These are phyloP conservation scores for Amphibolis antarctica DNA, from an alignment of 106 monocot genomes.

Conservation along the genomic window DNA sequence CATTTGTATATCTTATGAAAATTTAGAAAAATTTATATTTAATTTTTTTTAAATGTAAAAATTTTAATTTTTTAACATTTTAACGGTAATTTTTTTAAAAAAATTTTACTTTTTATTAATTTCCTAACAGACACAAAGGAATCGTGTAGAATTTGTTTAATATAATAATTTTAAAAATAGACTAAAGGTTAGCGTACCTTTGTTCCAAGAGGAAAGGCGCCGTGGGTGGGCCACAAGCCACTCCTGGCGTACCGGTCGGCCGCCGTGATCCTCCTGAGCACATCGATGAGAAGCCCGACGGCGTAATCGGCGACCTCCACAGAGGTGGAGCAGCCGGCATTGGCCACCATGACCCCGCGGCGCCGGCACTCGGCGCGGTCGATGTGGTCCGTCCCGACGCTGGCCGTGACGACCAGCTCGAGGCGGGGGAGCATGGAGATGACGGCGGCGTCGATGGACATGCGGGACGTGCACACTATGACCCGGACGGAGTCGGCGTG, in stretches of 20 bases:
- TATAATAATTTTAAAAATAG: too few relatives aligned
- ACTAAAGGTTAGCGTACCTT: too few relatives aligned
- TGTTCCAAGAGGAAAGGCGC: background rate
- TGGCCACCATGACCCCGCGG: slow-evolving; percentile 2
- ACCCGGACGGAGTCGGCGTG: slow-evolving; percentile 1
- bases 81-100: too few relatives aligned
- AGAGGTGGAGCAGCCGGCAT: background rate
- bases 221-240: background rate
- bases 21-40: too few relatives aligned
- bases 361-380: slow-evolving; percentile 11
- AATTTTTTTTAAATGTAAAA: too few relatives aligned
- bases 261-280: slow-evolving; percentile 2
- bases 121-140: too few relatives aligned
- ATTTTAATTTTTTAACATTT: too few relatives aligned
- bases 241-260: slow-evolving; percentile 6
- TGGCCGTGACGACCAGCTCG: slow-evolving; percentile 1
- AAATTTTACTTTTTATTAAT: too few relatives aligned
- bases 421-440: slow-evolving; percentile 3
- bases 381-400: slow-evolving; percentile 8
- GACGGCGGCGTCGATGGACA: background rate
- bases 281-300: slow-evolving; percentile 7
- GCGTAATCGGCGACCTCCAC: slow-evolving; percentile 8
- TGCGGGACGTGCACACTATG: background rate
- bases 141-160: too few relatives aligned
- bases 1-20: too few relatives aligned